These are phyloP conservation scores for Xylaria sp. DNA, from an alignment of 2,329 filamentous ascomycete species.

Conservation along the genomic window DNA sequence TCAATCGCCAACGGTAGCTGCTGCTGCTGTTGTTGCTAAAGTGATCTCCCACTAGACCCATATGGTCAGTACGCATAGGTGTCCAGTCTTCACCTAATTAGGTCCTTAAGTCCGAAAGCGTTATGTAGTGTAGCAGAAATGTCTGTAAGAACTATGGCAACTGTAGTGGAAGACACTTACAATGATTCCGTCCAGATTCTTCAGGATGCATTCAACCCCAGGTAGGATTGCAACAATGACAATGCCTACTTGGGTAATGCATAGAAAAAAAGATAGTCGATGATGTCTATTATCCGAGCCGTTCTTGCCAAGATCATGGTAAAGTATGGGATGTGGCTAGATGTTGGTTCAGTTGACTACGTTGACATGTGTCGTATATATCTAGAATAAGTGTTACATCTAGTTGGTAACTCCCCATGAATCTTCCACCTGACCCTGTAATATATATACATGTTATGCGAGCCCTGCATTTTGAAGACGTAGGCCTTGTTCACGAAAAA, in stretches of 20 bases:
- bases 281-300: neutral
- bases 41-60: too few species aligned
- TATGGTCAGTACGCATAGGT: too few species aligned
- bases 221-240: neutral
- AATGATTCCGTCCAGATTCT: neutral
- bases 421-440: neutral
- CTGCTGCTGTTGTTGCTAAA: neutral
- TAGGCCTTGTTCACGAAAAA: conserved; percentile 7
- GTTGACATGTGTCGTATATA: conserved; percentile 23
- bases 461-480: neutral
- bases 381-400: conserved; percentile 1
- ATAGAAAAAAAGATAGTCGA: neutral
- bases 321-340: neutral
- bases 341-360: conserved; percentile 3
- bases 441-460: conserved; percentile 9
- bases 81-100: too few species aligned
- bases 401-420: too few species aligned
- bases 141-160: too few species aligned
- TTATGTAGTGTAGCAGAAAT: too few species aligned
- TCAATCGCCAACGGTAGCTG: neutral
- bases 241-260: neutral
- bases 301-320: conserved; percentile 1
- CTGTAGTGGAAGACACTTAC: neutral
- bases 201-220: neutral
- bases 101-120: neutral